Evolutionary conservation across 805 yeast species (phyloP).

Genomic region (Saccharomycopsis sp.): DNA sequence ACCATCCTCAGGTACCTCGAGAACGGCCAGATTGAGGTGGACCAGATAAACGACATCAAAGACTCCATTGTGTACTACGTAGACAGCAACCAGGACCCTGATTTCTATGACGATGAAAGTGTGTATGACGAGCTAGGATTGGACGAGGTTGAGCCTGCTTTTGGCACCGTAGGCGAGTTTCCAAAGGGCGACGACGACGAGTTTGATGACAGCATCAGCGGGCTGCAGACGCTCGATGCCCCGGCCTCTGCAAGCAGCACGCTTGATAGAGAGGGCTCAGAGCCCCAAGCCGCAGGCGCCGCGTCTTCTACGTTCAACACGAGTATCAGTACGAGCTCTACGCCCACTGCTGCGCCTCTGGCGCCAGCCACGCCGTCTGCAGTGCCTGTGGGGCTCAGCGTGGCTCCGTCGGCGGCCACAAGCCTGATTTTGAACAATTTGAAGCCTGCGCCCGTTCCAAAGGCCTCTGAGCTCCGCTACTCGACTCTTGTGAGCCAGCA

Average conservation of each 20-base stretch:
- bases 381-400: slow-evolving; percentile 1
- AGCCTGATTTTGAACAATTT: slow-evolving; percentile 25
- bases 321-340: slow-evolving; percentile 4
- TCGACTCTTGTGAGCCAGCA: slow-evolving; percentile 29
- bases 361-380: not conserved
- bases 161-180: slow-evolving; percentile 21
- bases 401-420: slow-evolving; percentile 13
- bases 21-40: slow-evolving; percentile 74
- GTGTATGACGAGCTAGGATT: slow-evolving; percentile 81
- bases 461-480: slow-evolving; percentile 48
- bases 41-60: slow-evolving; percentile 67
- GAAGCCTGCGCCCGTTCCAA: slow-evolving; percentile 51
- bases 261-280: not conserved
- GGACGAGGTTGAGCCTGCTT: slow-evolving; percentile 33
- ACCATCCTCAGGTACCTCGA: slow-evolving; percentile 69
- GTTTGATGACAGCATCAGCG: not conserved
- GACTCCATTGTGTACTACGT: slow-evolving; percentile 92
- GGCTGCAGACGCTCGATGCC: not conserved
- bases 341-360: not conserved
- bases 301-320: slow-evolving; percentile 2
- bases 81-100: slow-evolving; percentile 88
- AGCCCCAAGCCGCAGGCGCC: not conserved
- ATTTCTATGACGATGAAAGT: slow-evolving; percentile 79
- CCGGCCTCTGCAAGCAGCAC: not conserved
- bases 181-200: slow-evolving; percentile 10